These are phyloP conservation scores for Gypsophila paniculata DNA, from an alignment of 179 eudicot genomes.

Conservation along the genomic window DNA sequence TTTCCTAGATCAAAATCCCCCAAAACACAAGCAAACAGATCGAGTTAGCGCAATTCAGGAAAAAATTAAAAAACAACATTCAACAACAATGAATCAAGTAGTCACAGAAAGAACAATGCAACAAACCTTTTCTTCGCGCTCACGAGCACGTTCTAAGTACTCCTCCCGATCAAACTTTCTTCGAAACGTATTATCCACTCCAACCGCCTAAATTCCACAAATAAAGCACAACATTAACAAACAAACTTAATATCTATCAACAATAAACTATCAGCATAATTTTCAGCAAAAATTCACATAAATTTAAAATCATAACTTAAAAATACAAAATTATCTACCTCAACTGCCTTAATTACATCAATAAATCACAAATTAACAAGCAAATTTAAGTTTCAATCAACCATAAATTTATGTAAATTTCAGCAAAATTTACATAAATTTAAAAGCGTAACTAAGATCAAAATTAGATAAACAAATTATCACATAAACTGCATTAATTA, in stretches of 20 bases:
- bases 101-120: not conserved
- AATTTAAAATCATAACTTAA: not conserved
- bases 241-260: too few relatives aligned
- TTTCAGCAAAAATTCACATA: not conserved
- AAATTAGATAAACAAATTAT: too few relatives aligned
- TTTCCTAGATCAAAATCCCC: slow-evolving; percentile 36
- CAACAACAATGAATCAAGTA: not conserved
- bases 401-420: not conserved
- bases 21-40: slow-evolving; percentile 1
- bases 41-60: not conserved
- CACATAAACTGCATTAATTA: too few relatives aligned
- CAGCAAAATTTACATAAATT: not conserved
- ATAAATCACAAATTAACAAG: not conserved
- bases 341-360: slow-evolving; percentile 44
- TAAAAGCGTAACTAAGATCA: too few relatives aligned
- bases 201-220: slow-evolving; percentile 44
- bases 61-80: not conserved
- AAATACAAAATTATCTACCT: slow-evolving; percentile 70
- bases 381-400: not conserved
- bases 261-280: not conserved
- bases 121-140: slow-evolving; percentile 73
- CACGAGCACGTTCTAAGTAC: slow-evolving; percentile 80
- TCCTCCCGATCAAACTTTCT: slow-evolving; percentile 86
- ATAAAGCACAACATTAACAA: not conserved
- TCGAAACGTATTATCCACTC: slow-evolving; percentile 87